These are phyloP conservation scores for Penicillium aurantiogriseum DNA, from an alignment of 2,329 filamentous ascomycete species.

Conservation along the genomic window DNA sequence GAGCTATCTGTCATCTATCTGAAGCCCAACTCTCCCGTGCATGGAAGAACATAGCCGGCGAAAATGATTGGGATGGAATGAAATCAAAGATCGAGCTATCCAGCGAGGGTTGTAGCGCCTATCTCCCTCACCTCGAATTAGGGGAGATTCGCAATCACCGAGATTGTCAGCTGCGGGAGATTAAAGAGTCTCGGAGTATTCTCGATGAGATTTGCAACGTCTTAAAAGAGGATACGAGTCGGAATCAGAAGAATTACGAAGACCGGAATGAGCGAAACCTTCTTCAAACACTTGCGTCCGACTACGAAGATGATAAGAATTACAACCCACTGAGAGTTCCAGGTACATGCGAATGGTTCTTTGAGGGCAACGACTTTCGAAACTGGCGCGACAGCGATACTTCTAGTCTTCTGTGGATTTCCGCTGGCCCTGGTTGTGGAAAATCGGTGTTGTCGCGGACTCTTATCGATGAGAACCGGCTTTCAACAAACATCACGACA, in stretches of 20 bases:
- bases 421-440: not conserved
- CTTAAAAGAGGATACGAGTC: not conserved
- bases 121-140: not conserved
- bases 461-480: not conserved
- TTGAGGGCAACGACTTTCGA: not conserved
- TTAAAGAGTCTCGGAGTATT: not conserved
- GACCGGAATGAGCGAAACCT: conserved; percentile 6
- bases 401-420: not conserved
- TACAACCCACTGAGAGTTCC: conserved; percentile 27
- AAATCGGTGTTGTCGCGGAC: not conserved
- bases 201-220: not conserved
- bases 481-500: not conserved
- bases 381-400: not conserved
- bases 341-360: conserved; percentile 40
- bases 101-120: not conserved
- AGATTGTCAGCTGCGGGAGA: not conserved
- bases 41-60: conserved; percentile 17
- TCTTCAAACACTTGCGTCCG: conserved; percentile 20
- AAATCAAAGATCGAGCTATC: not conserved
- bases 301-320: conserved; percentile 32
- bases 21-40: conserved; percentile 4
- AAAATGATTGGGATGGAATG: not conserved
- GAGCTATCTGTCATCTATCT: conserved; percentile 13
- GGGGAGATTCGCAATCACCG: not conserved
- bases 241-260: not conserved